A percentile compares a stretch with the other conserved stretches of the same genome.
Conservation (phyloP, 371 early-diverging fungal species). For the Smittium mucronatum region DNA sequence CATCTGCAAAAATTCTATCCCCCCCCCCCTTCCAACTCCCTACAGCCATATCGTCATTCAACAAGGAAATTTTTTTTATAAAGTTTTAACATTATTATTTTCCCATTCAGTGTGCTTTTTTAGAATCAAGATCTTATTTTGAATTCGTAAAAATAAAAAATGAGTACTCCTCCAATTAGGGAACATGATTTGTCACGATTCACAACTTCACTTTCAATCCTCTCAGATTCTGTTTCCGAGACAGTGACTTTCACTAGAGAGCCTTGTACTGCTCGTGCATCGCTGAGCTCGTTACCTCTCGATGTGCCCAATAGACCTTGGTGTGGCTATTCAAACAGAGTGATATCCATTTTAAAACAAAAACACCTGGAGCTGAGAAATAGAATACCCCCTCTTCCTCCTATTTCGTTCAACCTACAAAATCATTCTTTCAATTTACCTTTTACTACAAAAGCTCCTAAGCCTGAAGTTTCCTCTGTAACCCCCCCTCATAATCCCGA, state of each 20-base stretch:
- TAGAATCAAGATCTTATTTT: too few relatives aligned
- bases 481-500: not conserved
- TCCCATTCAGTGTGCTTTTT: too few relatives aligned
- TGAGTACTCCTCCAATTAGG: too few relatives aligned
- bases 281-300: not conserved
- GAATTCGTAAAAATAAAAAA: too few relatives aligned
- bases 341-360: not conserved
- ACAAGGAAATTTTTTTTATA: too few relatives aligned
- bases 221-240: slow-evolving; percentile 1
- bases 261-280: not conserved
- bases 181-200: not conserved
- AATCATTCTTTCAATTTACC: not conserved
- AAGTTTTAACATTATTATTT: too few relatives aligned
- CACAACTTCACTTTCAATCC: not conserved
- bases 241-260: not conserved
- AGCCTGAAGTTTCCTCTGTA: not conserved
- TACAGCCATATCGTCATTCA: too few relatives aligned
- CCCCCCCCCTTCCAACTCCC: too few relatives aligned
- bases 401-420: slow-evolving; percentile 2
- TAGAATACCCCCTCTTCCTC: not conserved
- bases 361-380: not conserved
- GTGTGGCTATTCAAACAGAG: not conserved
- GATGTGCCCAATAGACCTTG: not conserved
- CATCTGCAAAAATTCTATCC: too few relatives aligned
- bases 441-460: not conserved